phyloP scores from a whole-genome alignment of 352 stramenopile species.

The Phytopythium sindhum region DNA sequence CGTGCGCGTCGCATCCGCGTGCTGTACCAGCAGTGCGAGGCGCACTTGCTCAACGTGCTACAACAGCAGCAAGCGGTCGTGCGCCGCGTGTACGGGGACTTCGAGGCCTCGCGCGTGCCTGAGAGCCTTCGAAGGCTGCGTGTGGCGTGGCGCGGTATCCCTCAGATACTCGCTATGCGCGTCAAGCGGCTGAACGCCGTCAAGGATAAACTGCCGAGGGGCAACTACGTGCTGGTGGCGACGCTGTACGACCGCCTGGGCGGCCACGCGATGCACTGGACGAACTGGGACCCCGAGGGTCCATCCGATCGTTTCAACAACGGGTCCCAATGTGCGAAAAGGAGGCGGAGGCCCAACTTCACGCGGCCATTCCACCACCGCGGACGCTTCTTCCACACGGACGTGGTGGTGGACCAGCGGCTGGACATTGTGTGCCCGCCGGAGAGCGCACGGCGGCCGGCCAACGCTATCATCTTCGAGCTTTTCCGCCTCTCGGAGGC shows the following conservation, averaged over 20 bases:
- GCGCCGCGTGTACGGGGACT: constrained; percentile 49
- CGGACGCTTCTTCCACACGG: constrained; percentile 84
- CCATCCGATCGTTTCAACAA: constrained; percentile 7
- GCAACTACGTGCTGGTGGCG: constrained; percentile 76
- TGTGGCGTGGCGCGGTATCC: constrained; percentile 71
- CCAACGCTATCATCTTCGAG: constrained; percentile 54
- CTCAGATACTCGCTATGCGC: constrained; percentile 67
- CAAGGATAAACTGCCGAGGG: constrained; percentile 80
- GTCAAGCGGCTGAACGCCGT: constrained; percentile 64
- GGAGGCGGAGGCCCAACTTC: constrained; percentile 36
- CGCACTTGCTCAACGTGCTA: constrained; percentile 50
- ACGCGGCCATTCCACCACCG: constrained; percentile 74
- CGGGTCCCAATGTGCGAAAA: neutral
- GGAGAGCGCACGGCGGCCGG: constrained; percentile 48
- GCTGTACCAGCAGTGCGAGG: constrained; percentile 73
- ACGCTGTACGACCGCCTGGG: constrained; percentile 87
- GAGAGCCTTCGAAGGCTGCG: constrained; percentile 50
- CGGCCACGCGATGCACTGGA: constrained; percentile 77
- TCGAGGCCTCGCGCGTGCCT: constrained; percentile 35
- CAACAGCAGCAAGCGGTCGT: constrained; percentile 63
- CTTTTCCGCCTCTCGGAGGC: constrained; percentile 29
- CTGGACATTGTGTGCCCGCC: constrained; percentile 78
- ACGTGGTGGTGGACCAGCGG: constrained; percentile 74
- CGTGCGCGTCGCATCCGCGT: constrained; percentile 51
- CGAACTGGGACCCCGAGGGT: constrained; percentile 46